phyloP scores from a whole-genome alignment of 768 basidiomycete species.

The Boletus pseudopeckii region DNA sequence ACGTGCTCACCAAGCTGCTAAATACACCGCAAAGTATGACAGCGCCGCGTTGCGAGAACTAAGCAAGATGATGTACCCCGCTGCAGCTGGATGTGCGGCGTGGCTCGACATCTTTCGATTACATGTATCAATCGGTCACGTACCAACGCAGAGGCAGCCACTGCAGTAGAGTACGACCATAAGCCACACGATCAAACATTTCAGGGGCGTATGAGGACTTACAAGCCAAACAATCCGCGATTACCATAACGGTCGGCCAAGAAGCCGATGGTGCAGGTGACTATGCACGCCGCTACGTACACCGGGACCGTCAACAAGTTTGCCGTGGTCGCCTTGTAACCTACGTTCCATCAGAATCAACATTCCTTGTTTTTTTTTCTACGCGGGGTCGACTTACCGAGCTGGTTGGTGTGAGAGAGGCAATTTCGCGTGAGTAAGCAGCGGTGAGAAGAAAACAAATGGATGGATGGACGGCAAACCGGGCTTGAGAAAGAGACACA shows the following conservation, averaged over 20 bases:
- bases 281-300: slow-evolving; percentile 63
- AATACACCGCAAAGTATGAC: slow-evolving; percentile 69
- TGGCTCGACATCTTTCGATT: not conserved
- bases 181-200: not conserved
- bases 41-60: slow-evolving; percentile 57
- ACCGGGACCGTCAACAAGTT: slow-evolving; percentile 79
- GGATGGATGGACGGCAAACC: not conserved
- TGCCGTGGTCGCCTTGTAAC: slow-evolving; percentile 66
- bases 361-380: not conserved
- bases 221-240: slow-evolving; percentile 66
- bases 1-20: slow-evolving; percentile 58
- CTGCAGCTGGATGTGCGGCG: slow-evolving; percentile 37
- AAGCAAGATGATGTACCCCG: slow-evolving; percentile 71
- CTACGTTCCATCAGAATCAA: slow-evolving; percentile 28
- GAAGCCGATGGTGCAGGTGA: slow-evolving; percentile 64
- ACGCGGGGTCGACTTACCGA: slow-evolving; percentile 32
- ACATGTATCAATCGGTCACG: not conserved
- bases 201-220: slow-evolving; percentile 18
- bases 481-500: slow-evolving; percentile 12
- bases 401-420: slow-evolving; percentile 23
- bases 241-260: slow-evolving; percentile 57
- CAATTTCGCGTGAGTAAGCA: not conserved
- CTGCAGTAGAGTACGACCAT: slow-evolving; percentile 9
- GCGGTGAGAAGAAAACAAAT: not conserved
- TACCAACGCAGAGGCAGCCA: slow-evolving; percentile 27